Percentiles rank a stretch among this genome's conserved stretches.
These are phyloP conservation scores for Leucocoprinus birnbaumii DNA, from an alignment of 768 basidiomycete genomes.

Conservation along the genomic window DNA sequence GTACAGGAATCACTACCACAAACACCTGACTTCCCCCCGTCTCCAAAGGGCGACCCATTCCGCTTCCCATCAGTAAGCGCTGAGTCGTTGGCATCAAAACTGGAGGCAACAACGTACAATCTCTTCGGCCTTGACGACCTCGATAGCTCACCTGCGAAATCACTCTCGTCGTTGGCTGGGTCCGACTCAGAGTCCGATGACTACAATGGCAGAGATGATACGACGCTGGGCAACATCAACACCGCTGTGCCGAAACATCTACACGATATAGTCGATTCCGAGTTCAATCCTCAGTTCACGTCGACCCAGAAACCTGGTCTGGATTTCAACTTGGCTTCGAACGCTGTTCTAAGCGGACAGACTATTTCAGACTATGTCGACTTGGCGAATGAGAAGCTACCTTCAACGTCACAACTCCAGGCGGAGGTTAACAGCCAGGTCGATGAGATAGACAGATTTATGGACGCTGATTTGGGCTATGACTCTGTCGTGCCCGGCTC, in stretches of 20 bases:
- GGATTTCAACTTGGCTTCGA: background rate
- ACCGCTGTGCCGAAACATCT: slow-evolving; percentile 2
- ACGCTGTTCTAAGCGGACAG: background rate
- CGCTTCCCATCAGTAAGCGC: background rate
- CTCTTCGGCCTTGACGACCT: slow-evolving; percentile 8
- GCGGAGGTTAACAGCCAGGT: slow-evolving; percentile 52
- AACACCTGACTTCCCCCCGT: slow-evolving; percentile 22
- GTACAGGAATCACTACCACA: slow-evolving; percentile 12
- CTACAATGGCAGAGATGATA: slow-evolving; percentile 13
- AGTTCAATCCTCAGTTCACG: slow-evolving; percentile 25
- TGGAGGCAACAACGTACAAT: slow-evolving; percentile 8
- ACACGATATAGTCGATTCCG: background rate
- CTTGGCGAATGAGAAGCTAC: slow-evolving; percentile 4
- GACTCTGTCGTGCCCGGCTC: slow-evolving; percentile 15
- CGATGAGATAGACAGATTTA: slow-evolving; percentile 46
- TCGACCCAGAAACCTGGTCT: slow-evolving; percentile 24
- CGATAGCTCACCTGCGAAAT: slow-evolving; percentile 24
- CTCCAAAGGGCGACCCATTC: slow-evolving; percentile 32
- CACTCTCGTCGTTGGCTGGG: slow-evolving; percentile 27
- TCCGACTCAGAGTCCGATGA: slow-evolving; percentile 22
- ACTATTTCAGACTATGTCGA: background rate
- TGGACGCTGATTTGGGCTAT: slow-evolving; percentile 57
- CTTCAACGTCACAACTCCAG: slow-evolving; percentile 24
- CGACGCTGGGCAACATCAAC: background rate
- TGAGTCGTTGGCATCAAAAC: background rate